These are phyloP conservation scores for Hypericum androsaemum DNA, from an alignment of 345 rosid genomes.

Conservation along the genomic window DNA sequence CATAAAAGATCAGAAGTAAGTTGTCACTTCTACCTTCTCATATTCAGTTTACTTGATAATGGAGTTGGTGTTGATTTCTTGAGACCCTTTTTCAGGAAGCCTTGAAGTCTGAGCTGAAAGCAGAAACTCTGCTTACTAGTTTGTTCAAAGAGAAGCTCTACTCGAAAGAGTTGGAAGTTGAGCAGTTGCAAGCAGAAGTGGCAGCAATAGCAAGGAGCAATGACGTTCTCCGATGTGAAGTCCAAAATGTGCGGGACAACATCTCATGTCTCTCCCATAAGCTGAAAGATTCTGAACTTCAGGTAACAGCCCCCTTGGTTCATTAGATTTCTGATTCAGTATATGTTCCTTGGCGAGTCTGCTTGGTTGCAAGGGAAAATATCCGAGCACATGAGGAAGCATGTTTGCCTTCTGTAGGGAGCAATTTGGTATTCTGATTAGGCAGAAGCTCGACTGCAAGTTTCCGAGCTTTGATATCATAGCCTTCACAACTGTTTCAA, in stretches of 20 bases:
- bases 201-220: constrained; percentile 76
- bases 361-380: no score
- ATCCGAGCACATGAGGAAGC: no score
- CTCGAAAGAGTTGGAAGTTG: constrained; percentile 73
- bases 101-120: constrained; percentile 51
- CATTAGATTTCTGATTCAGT: no score
- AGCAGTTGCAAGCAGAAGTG: constrained; percentile 76
- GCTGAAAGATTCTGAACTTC: constrained; percentile 67
- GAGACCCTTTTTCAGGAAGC: constrained; percentile 35
- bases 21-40: constrained; percentile 2
- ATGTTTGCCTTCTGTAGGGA: no score
- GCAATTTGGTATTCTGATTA: no score
- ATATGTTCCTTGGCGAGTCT: no score
- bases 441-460: no score
- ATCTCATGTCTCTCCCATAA: constrained; percentile 58
- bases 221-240: constrained; percentile 62
- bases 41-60: no score
- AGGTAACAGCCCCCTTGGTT: constrained; percentile 31
- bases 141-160: constrained; percentile 75
- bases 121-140: constrained; percentile 61
- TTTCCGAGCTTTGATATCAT: no score
- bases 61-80: constrained; percentile 1
- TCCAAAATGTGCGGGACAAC: constrained; percentile 59
- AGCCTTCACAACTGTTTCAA: no score
- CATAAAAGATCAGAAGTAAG: constrained; percentile 54